phyloP scores from a whole-genome alignment of 768 basidiomycete species.

The Termitomyces sp. region DNA sequence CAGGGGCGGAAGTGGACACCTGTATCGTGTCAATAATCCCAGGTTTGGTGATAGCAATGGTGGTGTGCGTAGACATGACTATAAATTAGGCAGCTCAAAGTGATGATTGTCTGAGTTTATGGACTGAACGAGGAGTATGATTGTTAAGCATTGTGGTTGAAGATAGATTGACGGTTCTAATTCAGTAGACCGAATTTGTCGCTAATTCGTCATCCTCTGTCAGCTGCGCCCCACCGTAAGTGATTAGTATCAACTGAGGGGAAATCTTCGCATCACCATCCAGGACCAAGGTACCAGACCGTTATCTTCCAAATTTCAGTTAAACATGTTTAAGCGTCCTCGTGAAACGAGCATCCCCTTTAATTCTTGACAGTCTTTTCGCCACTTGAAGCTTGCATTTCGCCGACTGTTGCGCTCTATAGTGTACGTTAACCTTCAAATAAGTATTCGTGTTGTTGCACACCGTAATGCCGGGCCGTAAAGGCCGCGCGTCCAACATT shows the following conservation, averaged over 20 bases:
- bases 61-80: constrained; percentile 33
- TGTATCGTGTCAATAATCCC: constrained; percentile 29
- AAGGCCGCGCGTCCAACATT: neutral
- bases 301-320: neutral
- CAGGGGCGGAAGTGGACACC: constrained; percentile 25
- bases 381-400: neutral
- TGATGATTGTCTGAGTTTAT: neutral
- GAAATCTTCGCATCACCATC: neutral
- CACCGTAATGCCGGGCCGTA: neutral
- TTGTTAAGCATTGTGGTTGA: neutral
- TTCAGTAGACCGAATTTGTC: neutral
- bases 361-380: neutral
- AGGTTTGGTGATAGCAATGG: constrained; percentile 31
- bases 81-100: neutral
- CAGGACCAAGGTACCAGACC: neutral
- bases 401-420: neutral
- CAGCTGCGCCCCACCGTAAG: neutral
- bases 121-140: neutral
- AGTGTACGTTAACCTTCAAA: too few species aligned
- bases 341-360: too few species aligned
- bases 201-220: neutral
- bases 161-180: neutral
- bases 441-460: too few species aligned
- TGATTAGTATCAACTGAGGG: neutral
- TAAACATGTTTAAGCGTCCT: too few species aligned